Base-by-base conservation (phyloP, 768 basidiomycete species). In the Lyophyllum atratum region DNA sequence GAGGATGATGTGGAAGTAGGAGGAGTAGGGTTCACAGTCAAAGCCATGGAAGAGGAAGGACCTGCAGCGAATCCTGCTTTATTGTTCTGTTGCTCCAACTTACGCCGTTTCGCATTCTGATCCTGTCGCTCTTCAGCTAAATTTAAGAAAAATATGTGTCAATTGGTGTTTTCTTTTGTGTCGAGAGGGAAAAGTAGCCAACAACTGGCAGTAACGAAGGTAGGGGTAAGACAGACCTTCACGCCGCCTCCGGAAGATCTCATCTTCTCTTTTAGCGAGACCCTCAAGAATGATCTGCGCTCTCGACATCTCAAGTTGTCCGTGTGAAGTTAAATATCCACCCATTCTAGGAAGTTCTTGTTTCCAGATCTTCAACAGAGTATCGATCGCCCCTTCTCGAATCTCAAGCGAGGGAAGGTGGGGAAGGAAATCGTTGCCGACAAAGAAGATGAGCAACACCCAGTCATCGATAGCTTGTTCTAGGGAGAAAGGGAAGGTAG, bases 361-460 rank as follows among this genome's bases (percentile, higher is more conserved):
- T 74, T 92, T 94, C 97, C 97, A 99, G 49, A 99, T 98, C 73
- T 84, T 89, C 70, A 99, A 76, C 59, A 99, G 78, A 55, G 92
- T 97, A 79, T 98, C 97, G 78, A 99, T 98, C 28, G 96, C 97
- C 60, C 97, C 97, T 79, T 99, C 96, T 66, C 97, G 86, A 70
- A 99, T 99, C 80, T 99, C 97, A 81, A 99, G 85, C 57, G 91
- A 93, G 24, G 97, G 97, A 56, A 99, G 82, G 77, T 99, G 97
- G 21, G 97, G 97, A 66, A 99, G 82, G 83, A 99, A 95, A 80
- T 98, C 94, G 78, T 99, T 99, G 65, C 97, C 97, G 71, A 99
- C 97, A 75, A 99, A 98, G 86, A 99, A 99, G 65, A 98, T 98
- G 68, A 99, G 85, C 68, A 99, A 86, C 65, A 99, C 93, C 97